A percentile compares a stretch with the other conserved stretches of the same genome.
phyloP scores from a whole-genome alignment of 768 basidiomycete genomes.

The Russula brevipes region DNA sequence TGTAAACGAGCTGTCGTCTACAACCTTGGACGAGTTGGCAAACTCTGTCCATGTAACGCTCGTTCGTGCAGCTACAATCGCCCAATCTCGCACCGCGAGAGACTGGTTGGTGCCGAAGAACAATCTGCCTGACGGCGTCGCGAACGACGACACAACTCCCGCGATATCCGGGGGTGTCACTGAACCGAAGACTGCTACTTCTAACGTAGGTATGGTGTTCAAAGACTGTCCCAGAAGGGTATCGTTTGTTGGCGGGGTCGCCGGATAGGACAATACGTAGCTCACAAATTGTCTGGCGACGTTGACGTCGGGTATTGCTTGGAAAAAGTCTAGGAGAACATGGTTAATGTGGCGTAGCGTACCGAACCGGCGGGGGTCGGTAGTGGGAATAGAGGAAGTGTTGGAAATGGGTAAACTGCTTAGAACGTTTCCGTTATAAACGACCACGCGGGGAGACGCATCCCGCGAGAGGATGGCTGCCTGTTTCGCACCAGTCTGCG shows the following conservation, averaged over 20 bases:
- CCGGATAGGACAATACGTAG: conserved; percentile 41
- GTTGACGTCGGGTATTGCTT: conserved; percentile 43
- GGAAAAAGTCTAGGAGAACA: conserved; percentile 52
- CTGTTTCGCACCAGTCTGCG: conserved; percentile 42
- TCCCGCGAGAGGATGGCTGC: conserved; percentile 45
- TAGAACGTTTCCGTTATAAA: conserved; percentile 49
- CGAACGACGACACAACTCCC: conserved; percentile 47
- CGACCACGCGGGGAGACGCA: conserved; percentile 43
- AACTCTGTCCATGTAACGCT: conserved; percentile 50
- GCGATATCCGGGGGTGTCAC: conserved; percentile 45
- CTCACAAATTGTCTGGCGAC: conserved; percentile 45
- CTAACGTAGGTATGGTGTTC: conserved; percentile 47
- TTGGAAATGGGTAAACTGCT: conserved; percentile 42
- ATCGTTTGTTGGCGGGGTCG: conserved; percentile 39
- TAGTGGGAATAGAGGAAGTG: conserved; percentile 33
- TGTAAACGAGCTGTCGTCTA: conserved; percentile 45
- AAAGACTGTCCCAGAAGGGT: conserved; percentile 40
- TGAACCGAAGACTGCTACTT: conserved; percentile 61
- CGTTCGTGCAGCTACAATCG: conserved; percentile 38
- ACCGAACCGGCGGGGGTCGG: conserved; percentile 51
- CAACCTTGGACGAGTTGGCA: conserved; percentile 45
- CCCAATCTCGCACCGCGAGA: conserved; percentile 48
- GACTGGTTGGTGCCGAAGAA: conserved; percentile 58
- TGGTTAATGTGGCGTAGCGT: conserved; percentile 51
- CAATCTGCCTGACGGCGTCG: conserved; percentile 43